phyloP scores from a whole-genome alignment of 305 asterid genomes.

The Stenogyne calaminthoides region DNA sequence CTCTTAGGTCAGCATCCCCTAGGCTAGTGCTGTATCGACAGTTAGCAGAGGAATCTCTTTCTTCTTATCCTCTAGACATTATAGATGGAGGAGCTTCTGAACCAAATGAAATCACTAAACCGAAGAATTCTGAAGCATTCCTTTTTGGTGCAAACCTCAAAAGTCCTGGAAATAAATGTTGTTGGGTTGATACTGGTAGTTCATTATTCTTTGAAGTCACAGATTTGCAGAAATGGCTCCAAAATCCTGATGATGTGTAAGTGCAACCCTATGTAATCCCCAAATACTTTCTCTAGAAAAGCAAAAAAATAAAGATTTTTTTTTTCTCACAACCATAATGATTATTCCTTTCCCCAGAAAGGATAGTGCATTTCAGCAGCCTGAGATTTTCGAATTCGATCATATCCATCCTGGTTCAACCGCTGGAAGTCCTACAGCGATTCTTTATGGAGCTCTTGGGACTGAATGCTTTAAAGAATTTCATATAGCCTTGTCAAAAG shows the following conservation, averaged over 20 bases:
- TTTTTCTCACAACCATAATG: conserved; percentile 20
- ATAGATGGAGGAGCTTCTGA: conserved; percentile 49
- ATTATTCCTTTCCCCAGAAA: conserved; percentile 46
- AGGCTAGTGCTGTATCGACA: conserved; percentile 86
- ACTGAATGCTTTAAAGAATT: conserved; percentile 84
- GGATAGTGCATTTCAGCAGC: conserved; percentile 75
- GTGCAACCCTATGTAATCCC: conserved; percentile 37
- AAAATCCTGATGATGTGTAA: conserved; percentile 59
- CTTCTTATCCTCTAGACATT: conserved; percentile 73
- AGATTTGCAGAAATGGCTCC: conserved; percentile 73
- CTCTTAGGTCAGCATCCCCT: conserved; percentile 97
- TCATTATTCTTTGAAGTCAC: conserved; percentile 65
- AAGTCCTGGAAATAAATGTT: conserved; percentile 69
- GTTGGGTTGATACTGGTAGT: conserved; percentile 97
- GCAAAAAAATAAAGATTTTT: not conserved
- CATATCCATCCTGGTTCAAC: conserved; percentile 85
- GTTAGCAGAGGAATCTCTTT: conserved; percentile 94
- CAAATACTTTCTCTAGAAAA: conserved; percentile 3
- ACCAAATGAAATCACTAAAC: conserved; percentile 44
- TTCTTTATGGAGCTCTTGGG: conserved; percentile 96
- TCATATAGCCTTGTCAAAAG: conserved; percentile 68
- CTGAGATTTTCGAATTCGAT: conserved; percentile 92
- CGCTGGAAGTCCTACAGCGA: conserved; percentile 65
- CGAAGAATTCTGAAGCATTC: conserved; percentile 47
- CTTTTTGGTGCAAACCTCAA: conserved; percentile 51